phyloP scores from a whole-genome alignment of 2,329 filamentous ascomycete genomes.

The Dichotomopilus funicola region DNA sequence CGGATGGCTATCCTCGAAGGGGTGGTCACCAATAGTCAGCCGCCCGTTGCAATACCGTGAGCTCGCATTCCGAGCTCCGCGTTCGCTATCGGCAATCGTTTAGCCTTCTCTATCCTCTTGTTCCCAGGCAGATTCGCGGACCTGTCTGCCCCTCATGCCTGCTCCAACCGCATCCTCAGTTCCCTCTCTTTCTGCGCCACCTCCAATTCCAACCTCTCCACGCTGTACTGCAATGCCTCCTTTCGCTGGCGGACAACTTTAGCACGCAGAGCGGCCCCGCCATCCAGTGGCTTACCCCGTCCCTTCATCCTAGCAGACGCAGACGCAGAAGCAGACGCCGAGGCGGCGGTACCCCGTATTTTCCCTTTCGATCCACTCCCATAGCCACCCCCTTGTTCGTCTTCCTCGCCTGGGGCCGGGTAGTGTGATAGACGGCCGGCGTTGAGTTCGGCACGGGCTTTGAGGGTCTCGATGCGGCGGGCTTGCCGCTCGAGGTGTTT shows the following conservation, averaged over 20 bases:
- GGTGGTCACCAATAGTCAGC: too few species aligned
- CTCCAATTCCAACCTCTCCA: slow-evolving; percentile 79
- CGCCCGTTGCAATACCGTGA: too few species aligned
- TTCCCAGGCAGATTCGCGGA: too few species aligned
- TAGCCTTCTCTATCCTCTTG: too few species aligned
- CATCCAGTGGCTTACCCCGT: slow-evolving; percentile 40
- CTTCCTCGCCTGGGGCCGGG: slow-evolving; percentile 22
- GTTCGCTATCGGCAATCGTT: background rate
- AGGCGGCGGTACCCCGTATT: too few species aligned
- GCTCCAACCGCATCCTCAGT: slow-evolving; percentile 37
- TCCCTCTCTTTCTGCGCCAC: slow-evolving; percentile 67
- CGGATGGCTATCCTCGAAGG: too few species aligned
- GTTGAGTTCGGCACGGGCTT: slow-evolving; percentile 76
- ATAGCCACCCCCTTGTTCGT: slow-evolving; percentile 4
- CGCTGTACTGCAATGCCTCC: slow-evolving; percentile 78
- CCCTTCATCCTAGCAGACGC: slow-evolving; percentile 8
- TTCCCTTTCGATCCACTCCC: slow-evolving; percentile 12
- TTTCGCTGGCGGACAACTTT: slow-evolving; percentile 69
- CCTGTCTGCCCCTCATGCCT: slow-evolving; percentile 13
- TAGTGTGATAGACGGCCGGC: slow-evolving; percentile 55
- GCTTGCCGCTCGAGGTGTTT: slow-evolving; percentile 76
- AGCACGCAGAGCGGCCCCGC: slow-evolving; percentile 44
- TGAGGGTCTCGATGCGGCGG: slow-evolving; percentile 74
- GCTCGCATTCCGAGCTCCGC: background rate
- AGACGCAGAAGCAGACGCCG: slow-evolving; percentile 5